Percentiles rank a stretch among this genome's conserved stretches.
Conservation (phyloP, 306 rosid genomes). For the Dalbergia cultrata region DNA sequence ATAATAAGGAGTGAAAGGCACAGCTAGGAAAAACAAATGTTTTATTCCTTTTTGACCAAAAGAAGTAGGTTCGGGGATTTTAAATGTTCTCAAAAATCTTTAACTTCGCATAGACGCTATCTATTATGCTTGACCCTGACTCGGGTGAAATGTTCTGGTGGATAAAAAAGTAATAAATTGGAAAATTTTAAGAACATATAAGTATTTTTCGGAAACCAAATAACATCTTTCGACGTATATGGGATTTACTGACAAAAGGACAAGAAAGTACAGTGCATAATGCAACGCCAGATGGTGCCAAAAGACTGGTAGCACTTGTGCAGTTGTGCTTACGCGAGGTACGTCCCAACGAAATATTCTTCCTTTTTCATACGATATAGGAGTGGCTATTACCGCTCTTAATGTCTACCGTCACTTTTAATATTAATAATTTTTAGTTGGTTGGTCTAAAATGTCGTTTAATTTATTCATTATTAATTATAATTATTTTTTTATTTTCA, state of each 20-base stretch:
- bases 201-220: neutral
- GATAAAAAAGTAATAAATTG: slow-evolving; percentile 11
- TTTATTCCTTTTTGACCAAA: slow-evolving; percentile 31
- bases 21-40: neutral
- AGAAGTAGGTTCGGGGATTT: slow-evolving; percentile 22
- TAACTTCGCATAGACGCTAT: slow-evolving; percentile 8
- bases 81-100: slow-evolving; percentile 33
- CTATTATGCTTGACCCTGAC: neutral
- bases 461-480: too few relatives aligned
- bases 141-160: neutral
- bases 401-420: too few relatives aligned
- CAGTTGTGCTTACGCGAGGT: too few relatives aligned
- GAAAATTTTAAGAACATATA: neutral
- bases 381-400: too few relatives aligned
- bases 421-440: too few relatives aligned
- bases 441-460: too few relatives aligned
- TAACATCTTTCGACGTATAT: neutral
- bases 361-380: too few relatives aligned
- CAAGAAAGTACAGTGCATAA: neutral
- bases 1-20: slow-evolving; percentile 27
- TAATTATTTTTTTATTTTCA: too few relatives aligned
- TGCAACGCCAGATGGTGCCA: neutral
- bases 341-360: too few relatives aligned
- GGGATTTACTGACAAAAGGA: neutral
- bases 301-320: neutral